Conservation (phyloP, 495 filamentous ascomycete species). For the Venustampulla echinocandica region DNA sequence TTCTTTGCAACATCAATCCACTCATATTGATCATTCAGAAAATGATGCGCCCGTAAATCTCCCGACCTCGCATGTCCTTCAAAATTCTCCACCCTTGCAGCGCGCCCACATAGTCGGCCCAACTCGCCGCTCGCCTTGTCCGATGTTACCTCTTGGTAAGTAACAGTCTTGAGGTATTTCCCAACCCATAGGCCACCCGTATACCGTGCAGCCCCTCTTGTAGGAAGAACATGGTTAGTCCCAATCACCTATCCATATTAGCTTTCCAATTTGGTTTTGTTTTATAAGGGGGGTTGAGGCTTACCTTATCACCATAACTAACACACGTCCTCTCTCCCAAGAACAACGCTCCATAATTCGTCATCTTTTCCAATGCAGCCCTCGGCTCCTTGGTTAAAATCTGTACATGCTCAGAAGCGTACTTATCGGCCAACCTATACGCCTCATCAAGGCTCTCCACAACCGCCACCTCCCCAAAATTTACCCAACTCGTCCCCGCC, state of each 20-base stretch:
- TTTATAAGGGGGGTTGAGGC: background rate
- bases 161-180: conserved; percentile 42
- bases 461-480: conserved; percentile 40
- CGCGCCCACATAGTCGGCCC: conserved; percentile 40
- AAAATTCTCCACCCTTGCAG: conserved; percentile 44
- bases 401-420: conserved; percentile 46
- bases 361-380: conserved; percentile 43
- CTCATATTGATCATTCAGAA: conserved; percentile 32
- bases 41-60: conserved; percentile 36
- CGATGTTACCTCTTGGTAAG: conserved; percentile 42
- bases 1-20: conserved; percentile 29
- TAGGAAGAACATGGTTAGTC: conserved; percentile 47
- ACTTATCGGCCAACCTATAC: conserved; percentile 41
- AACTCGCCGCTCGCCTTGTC: conserved; percentile 39
- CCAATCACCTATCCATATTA: conserved; percentile 32
- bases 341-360: conserved; percentile 42
- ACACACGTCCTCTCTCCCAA: conserved; percentile 46
- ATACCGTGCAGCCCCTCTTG: conserved; percentile 37
- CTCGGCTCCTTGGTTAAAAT: conserved; percentile 40
- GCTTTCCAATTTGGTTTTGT: background rate
- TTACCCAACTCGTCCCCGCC: conserved; percentile 37
- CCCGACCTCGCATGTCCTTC: conserved; percentile 46
- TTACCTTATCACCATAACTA: conserved; percentile 42
- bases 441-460: conserved; percentile 38
- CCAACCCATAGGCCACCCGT: conserved; percentile 46